Conservation (phyloP, 2,329 filamentous ascomycete species). For the Pseudogymnoascus sp. region DNA sequence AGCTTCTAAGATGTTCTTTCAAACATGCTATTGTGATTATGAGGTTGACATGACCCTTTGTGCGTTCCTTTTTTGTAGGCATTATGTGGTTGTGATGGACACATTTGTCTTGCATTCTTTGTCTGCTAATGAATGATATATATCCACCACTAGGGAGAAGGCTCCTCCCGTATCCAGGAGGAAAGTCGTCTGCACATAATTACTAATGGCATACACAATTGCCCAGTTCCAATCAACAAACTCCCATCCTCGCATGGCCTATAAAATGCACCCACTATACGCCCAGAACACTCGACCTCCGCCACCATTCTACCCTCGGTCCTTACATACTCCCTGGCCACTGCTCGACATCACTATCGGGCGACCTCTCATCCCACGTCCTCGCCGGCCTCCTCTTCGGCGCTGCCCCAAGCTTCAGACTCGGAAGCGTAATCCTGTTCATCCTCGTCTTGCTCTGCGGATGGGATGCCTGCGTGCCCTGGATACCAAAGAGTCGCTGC, state of each 20-base stretch:
- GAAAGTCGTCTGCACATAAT: neutral
- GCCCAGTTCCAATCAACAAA: neutral
- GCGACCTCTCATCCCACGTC: neutral
- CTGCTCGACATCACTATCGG: neutral
- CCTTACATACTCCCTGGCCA: constrained; percentile 3
- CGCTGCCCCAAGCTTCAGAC: neutral
- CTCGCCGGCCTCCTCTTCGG: neutral
- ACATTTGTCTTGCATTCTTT: neutral
- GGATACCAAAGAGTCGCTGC: neutral
- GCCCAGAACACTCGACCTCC: neutral
- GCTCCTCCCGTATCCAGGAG: neutral
- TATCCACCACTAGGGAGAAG: neutral
- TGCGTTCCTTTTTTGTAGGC: neutral
- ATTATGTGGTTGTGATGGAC: neutral
- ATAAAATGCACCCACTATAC: constrained; percentile 1
- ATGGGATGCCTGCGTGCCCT: neutral
- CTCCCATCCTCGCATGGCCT: neutral
- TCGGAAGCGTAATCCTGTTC: neutral
- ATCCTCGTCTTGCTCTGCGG: neutral
- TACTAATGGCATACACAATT: neutral
- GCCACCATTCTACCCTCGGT: neutral
- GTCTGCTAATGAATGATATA: neutral
- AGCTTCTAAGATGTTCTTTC: neutral
- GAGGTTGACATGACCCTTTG: neutral
- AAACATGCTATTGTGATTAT: neutral